phyloP scores from a whole-genome alignment of 805 yeast species.

The Cyberlindnera sargentensis region DNA sequence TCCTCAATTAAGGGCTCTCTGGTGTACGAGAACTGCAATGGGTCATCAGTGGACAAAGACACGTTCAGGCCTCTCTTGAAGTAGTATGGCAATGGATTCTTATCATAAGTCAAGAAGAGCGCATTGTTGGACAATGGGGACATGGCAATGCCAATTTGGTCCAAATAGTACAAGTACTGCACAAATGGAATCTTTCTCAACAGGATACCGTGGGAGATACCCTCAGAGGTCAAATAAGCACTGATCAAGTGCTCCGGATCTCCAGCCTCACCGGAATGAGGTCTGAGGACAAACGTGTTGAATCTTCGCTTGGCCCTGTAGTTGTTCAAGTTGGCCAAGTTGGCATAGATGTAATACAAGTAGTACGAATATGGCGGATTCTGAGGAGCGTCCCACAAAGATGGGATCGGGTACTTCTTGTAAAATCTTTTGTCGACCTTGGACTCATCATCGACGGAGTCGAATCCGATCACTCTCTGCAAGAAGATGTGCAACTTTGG shows the following conservation, averaged over 20 bases:
- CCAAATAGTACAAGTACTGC: constrained; percentile 87
- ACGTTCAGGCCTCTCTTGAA: constrained; percentile 93
- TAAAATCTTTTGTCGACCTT: constrained; percentile 80
- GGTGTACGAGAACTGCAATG: constrained; percentile 93
- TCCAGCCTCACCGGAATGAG: constrained; percentile 99
- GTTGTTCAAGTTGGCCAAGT: constrained; percentile 77
- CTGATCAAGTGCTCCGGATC: constrained; percentile 95
- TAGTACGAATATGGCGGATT: constrained; percentile 99
- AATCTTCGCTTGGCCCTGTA: constrained; percentile 71
- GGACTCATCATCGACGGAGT: constrained; percentile 97
- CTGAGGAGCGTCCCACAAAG: constrained; percentile 64
- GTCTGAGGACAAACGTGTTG: constrained; percentile 90
- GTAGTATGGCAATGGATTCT: constrained; percentile 88
- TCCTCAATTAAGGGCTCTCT: constrained; percentile 97
- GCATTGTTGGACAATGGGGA: constrained; percentile 97
- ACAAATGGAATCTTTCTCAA: constrained; percentile 91
- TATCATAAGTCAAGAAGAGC: constrained; percentile 88
- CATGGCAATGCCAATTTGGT: constrained; percentile 97
- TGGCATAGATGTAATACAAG: constrained; percentile 81
- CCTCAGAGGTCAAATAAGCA: constrained; percentile 83
- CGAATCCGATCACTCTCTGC: constrained; percentile 95
- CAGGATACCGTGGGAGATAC: constrained; percentile 92
- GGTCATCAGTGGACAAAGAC: constrained; percentile 94
- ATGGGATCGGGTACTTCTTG: constrained; percentile 79
- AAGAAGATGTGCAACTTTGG: constrained; percentile 89